These are phyloP conservation scores for Tremellales sp. DNA, from an alignment of 1,284 basidiomycete genomes.

Conservation along the genomic window DNA sequence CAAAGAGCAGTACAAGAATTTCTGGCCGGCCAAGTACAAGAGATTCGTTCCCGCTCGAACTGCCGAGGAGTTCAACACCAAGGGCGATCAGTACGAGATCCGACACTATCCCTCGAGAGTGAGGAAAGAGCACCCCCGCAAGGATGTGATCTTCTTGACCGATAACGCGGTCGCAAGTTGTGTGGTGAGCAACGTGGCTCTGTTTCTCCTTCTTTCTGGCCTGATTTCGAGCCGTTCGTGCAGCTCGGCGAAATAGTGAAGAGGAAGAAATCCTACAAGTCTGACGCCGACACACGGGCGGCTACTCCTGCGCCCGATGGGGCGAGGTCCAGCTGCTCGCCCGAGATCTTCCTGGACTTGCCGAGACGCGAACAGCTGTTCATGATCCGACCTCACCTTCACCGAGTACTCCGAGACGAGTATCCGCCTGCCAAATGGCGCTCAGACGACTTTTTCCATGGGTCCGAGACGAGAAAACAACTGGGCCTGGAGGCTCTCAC, in stretches of 20 bases:
- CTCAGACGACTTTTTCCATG: slow-evolving; percentile 25
- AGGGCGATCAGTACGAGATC: slow-evolving; percentile 19
- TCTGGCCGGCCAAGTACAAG: slow-evolving; percentile 8
- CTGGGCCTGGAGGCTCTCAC: slow-evolving; percentile 8
- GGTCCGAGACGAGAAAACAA: not conserved
- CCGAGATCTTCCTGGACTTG: slow-evolving; percentile 11
- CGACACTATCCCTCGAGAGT: not conserved
- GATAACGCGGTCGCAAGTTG: slow-evolving; percentile 26
- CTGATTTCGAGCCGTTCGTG: not conserved
- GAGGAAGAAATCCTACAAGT: not conserved
- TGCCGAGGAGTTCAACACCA: slow-evolving; percentile 7
- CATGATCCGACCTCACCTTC: slow-evolving; percentile 23
- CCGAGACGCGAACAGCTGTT: slow-evolving; percentile 16
- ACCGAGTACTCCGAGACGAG: slow-evolving; percentile 19
- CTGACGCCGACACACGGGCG: slow-evolving; percentile 15
- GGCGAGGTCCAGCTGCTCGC: not conserved
- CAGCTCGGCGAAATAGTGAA: slow-evolving; percentile 18
- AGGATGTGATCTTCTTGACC: slow-evolving; percentile 17
- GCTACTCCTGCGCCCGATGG: slow-evolving; percentile 2
- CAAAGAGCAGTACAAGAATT: too few species aligned
- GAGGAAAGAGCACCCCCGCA: too few species aligned
- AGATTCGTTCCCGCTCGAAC: slow-evolving; percentile 14
- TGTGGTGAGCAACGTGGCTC: slow-evolving; percentile 25
- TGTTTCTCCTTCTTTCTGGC: not conserved
- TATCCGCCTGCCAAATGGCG: slow-evolving; percentile 32